Evolutionary conservation across 345 rosid genomes (phyloP).

Genomic region (Kandelia obovata): DNA sequence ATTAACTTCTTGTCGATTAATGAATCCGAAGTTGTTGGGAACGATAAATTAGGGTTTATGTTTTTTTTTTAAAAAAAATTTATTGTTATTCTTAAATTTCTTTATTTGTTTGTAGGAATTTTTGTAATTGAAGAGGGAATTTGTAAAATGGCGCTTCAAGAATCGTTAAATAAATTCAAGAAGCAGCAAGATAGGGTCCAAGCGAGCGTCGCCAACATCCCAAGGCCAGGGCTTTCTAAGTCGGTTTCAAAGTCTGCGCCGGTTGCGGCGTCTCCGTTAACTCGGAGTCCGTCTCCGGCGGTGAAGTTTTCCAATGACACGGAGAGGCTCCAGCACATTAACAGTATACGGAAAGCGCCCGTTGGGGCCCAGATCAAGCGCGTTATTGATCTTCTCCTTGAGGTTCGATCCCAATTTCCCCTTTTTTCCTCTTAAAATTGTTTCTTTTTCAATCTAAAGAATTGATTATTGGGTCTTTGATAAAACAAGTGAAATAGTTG

Average conservation of each 20-base stretch:
- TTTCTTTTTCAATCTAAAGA: too few species aligned
- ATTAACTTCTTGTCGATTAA: too few species aligned
- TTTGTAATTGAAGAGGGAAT: too few species aligned
- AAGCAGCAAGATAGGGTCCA: conserved; percentile 77
- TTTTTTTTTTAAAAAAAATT: too few species aligned
- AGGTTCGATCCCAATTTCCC: conserved; percentile 30
- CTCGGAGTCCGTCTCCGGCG: conserved; percentile 44
- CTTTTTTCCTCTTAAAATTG: too few species aligned
- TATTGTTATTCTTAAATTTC: too few species aligned
- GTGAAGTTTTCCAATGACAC: conserved; percentile 74
- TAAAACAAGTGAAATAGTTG: too few species aligned
- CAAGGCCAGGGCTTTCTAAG: conserved; percentile 42
- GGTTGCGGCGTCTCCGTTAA: conserved; percentile 29
- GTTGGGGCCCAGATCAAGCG: conserved; percentile 93
- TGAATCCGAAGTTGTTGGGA: too few species aligned
- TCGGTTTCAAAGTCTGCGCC: conserved; percentile 22
- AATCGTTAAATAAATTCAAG: conserved; percentile 57
- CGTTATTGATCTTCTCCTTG: conserved; percentile 60
- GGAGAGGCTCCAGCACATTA: conserved; percentile 58
- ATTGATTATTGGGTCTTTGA: too few species aligned
- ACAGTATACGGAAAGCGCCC: conserved; percentile 61
- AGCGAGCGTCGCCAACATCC: conserved; percentile 53
- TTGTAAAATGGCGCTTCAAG: conserved; percentile 59
- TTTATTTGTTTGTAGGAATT: too few species aligned
- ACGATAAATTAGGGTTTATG: too few species aligned